These are phyloP conservation scores for Cercospora sesami DNA, from an alignment of 2,329 filamentous ascomycete species.

Conservation along the genomic window DNA sequence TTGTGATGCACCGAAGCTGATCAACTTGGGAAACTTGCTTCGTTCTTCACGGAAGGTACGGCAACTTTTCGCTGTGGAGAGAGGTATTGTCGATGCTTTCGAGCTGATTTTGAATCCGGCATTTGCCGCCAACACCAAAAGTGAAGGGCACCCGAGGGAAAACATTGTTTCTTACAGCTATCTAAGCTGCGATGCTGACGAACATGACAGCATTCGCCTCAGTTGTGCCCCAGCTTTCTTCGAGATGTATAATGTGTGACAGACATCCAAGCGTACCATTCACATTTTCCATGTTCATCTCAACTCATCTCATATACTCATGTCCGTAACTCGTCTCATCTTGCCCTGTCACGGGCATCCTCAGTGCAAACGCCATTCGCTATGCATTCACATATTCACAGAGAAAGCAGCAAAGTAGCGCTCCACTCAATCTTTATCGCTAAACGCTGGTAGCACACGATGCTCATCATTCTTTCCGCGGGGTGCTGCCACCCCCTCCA, in stretches of 20 bases:
- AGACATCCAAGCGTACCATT: background rate
- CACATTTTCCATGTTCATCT: background rate
- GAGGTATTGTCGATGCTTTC: background rate
- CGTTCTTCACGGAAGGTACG: background rate
- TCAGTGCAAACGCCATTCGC: slow-evolving; percentile 11
- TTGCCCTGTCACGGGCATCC: background rate
- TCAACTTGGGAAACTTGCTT: background rate
- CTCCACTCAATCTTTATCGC: background rate
- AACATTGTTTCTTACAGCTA: background rate
- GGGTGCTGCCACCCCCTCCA: slow-evolving; percentile 9
- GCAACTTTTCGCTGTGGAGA: background rate
- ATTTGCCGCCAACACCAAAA: background rate
- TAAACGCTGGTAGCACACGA: background rate
- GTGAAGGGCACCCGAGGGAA: background rate
- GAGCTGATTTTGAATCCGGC: background rate
- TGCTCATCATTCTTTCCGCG: slow-evolving; percentile 9
- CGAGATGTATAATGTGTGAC: background rate
- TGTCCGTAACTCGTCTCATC: background rate
- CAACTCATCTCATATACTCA: background rate
- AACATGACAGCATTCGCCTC: background rate
- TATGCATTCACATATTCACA: slow-evolving; percentile 13
- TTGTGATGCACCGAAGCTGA: background rate
- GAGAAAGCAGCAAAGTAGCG: background rate
- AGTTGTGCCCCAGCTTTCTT: background rate
- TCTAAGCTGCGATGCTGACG: background rate